Conservation (phyloP, 495 filamentous ascomycete genomes). For the Articulospora tetracladia region DNA sequence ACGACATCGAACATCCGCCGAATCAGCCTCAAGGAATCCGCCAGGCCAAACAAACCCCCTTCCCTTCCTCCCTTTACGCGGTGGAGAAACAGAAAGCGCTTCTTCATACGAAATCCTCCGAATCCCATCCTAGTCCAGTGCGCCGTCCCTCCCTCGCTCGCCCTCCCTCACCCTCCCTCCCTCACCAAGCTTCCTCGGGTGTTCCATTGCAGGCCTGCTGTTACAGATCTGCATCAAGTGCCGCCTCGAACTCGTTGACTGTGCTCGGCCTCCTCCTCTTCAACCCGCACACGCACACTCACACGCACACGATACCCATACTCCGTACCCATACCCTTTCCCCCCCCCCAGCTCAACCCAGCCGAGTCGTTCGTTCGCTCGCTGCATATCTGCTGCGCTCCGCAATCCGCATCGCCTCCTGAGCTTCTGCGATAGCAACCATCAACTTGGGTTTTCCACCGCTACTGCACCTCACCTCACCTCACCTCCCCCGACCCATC, state of each 20-base stretch:
- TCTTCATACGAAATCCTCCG: not conserved
- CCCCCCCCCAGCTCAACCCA: not conserved
- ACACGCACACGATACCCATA: constrained; percentile 1
- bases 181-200: constrained; percentile 26
- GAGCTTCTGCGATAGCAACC: not conserved
- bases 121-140: not conserved
- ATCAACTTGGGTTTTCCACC: not conserved
- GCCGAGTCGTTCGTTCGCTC: not conserved
- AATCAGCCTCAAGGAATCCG: constrained; percentile 1
- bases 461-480: not conserved
- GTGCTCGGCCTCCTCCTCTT: not conserved
- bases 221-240: constrained; percentile 46
- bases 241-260: constrained; percentile 23
- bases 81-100: not conserved
- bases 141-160: not conserved
- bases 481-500: not conserved
- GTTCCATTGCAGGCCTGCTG: constrained; percentile 33
- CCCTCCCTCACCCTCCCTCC: not conserved
- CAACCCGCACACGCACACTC: not conserved
- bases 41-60: not conserved
- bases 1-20: not conserved
- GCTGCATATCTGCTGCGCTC: not conserved
- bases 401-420: not conserved
- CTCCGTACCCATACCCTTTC: not conserved
- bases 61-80: not conserved